These are phyloP conservation scores for Cytospora mali DNA, from an alignment of 2,329 filamentous ascomycete genomes.

Conservation along the genomic window DNA sequence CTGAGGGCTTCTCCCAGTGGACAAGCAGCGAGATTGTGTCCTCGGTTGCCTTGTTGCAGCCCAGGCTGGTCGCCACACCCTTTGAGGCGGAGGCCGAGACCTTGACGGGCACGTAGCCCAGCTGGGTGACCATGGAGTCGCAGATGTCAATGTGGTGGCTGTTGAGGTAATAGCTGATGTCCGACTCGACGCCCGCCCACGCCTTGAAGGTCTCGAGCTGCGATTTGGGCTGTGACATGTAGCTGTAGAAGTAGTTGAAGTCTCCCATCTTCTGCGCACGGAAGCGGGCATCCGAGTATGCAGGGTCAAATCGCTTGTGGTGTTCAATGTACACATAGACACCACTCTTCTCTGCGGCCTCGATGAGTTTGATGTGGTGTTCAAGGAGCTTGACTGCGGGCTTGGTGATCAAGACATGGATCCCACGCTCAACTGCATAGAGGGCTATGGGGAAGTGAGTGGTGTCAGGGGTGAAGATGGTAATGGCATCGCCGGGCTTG, in stretches of 20 bases:
- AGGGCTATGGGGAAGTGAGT: conserved; percentile 91
- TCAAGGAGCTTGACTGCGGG: conserved; percentile 83
- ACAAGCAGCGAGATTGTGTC: conserved; percentile 92
- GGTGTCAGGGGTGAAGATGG: conserved; percentile 92
- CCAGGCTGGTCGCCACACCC: conserved; percentile 76
- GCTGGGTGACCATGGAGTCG: conserved; percentile 81
- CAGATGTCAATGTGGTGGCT: conserved; percentile 91
- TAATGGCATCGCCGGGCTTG: conserved; percentile 82
- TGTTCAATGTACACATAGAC: conserved; percentile 95
- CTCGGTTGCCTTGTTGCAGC: conserved; percentile 80
- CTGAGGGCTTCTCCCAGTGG: conserved; percentile 77
- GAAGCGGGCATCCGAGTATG: conserved; percentile 84
- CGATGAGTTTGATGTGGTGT: conserved; percentile 77
- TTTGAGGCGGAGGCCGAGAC: conserved; percentile 78
- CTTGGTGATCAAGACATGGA: conserved; percentile 94
- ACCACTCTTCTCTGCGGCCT: conserved; percentile 69
- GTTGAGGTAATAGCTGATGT: conserved; percentile 97
- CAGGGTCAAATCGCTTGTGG: conserved; percentile 94
- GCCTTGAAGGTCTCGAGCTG: conserved; percentile 94
- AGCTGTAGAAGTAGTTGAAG: conserved; percentile 98
- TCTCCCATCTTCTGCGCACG: conserved; percentile 78
- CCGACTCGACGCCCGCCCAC: conserved; percentile 88
- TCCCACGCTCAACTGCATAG: conserved; percentile 84
- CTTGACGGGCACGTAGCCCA: conserved; percentile 73
- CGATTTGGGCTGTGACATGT: conserved; percentile 92